Evolutionary conservation across 2,329 filamentous ascomycete genomes (phyloP).

Genomic region (Clonostachys solani): DNA sequence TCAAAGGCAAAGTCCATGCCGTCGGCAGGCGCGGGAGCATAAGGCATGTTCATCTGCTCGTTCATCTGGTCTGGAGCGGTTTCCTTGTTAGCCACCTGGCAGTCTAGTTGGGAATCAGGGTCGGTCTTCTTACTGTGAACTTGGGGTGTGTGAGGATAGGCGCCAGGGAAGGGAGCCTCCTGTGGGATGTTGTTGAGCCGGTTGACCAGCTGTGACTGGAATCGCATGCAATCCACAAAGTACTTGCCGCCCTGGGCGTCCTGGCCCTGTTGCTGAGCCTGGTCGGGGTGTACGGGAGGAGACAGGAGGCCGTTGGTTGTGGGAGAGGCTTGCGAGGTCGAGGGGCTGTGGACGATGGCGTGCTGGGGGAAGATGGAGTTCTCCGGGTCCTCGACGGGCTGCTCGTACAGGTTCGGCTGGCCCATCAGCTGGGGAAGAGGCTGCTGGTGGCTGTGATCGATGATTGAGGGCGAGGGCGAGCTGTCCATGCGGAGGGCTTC

Average conservation of each 20-base stretch:
- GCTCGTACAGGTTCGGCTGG: slow-evolving; percentile 8
- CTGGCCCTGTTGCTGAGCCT: not conserved
- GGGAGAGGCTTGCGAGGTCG: slow-evolving; percentile 8
- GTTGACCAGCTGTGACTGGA: slow-evolving; percentile 15
- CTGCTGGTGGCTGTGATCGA: slow-evolving; percentile 2
- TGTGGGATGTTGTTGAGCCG: slow-evolving; percentile 11
- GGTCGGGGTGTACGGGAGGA: slow-evolving; percentile 4
- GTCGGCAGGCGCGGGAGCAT: not conserved
- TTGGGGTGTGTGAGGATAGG: not conserved
- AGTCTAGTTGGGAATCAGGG: too few species aligned
- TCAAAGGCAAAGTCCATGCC: slow-evolving; percentile 13
- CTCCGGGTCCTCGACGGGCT: slow-evolving; percentile 4
- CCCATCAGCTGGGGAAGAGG: not conserved
- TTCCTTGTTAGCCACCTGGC: too few species aligned
- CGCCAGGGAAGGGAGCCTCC: slow-evolving; percentile 1
- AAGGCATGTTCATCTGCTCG: too few species aligned
- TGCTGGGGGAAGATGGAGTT: slow-evolving; percentile 5
- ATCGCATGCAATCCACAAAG: slow-evolving; percentile 14
- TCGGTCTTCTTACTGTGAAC: not conserved
- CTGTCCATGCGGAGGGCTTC: not conserved
- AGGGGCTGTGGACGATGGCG: slow-evolving; percentile 10
- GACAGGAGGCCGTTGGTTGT: slow-evolving; percentile 1
- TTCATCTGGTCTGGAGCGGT: too few species aligned
- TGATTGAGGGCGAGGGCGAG: not conserved
- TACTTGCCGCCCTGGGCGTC: slow-evolving; percentile 5